A percentile compares a stretch with the other conserved stretches of the same genome.
Conservation (phyloP, 345 rosid genomes). For the Microcos paniculata region DNA sequence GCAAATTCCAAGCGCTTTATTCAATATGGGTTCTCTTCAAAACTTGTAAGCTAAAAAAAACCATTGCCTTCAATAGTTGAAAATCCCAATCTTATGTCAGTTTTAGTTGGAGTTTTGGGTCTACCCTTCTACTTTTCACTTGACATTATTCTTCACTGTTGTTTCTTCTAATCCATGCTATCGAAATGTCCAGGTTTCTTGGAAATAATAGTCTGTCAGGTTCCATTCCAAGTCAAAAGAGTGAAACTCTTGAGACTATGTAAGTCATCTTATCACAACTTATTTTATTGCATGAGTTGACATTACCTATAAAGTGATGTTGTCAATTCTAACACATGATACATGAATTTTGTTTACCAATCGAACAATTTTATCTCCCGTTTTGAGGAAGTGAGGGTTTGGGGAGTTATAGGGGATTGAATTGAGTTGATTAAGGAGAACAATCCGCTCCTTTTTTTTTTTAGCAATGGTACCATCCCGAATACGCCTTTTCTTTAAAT, state of each 20-base stretch:
- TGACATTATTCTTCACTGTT: not conserved
- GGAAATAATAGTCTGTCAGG: slow-evolving; percentile 12
- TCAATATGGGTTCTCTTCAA: not conserved
- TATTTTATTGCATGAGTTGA: too few species aligned
- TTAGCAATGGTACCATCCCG: not conserved
- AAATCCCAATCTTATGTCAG: not conserved
- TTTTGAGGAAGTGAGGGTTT: not conserved
- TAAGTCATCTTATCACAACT: not conserved
- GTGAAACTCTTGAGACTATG: slow-evolving; percentile 3
- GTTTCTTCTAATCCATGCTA: not conserved
- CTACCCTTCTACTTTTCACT: not conserved
- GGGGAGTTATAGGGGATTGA: not conserved
- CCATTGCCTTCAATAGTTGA: not conserved
- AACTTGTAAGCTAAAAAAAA: not conserved
- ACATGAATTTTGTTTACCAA: too few species aligned
- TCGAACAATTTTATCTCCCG: not conserved
- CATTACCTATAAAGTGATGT: too few species aligned
- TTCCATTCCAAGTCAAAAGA: slow-evolving; percentile 1
- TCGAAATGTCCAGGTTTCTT: slow-evolving; percentile 15
- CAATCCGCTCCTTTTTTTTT: not conserved
- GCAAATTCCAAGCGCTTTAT: slow-evolving; percentile 3
- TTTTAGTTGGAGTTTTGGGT: not conserved
- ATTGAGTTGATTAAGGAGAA: not conserved
- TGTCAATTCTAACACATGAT: too few species aligned
- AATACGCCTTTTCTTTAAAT: not conserved